phyloP scores from a whole-genome alignment of 2,329 filamentous ascomycete genomes.

The Tolypocladium guangdongense region DNA sequence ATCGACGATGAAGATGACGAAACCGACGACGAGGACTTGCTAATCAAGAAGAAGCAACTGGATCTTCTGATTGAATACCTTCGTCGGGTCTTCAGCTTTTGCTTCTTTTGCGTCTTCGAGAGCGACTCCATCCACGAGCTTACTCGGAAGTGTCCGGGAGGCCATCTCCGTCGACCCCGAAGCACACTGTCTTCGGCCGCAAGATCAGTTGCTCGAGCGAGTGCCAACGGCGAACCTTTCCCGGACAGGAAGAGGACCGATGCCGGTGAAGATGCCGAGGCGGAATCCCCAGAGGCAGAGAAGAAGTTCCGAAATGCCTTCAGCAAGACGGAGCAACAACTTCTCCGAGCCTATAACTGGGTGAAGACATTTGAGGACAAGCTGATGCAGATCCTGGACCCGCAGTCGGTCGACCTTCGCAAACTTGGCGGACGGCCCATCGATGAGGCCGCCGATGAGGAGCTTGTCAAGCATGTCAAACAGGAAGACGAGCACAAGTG shows the following conservation, averaged over 20 bases:
- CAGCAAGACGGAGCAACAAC: constrained; percentile 78
- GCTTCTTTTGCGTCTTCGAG: constrained; percentile 99
- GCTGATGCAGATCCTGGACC: constrained; percentile 82
- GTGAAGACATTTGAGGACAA: constrained; percentile 98
- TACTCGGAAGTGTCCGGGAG: constrained; percentile 88
- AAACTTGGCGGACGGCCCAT: constrained; percentile 84
- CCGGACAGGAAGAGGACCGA: constrained; percentile 69
- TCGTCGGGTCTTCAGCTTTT: constrained; percentile 94
- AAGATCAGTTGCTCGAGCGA: constrained; percentile 76
- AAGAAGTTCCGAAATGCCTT: constrained; percentile 61
- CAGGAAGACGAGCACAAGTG: constrained; percentile 97
- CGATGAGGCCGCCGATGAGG: constrained; percentile 79
- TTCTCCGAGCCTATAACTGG: constrained; percentile 95
- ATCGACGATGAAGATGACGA: constrained; percentile 84
- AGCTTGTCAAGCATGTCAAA: constrained; percentile 79
- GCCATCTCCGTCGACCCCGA: constrained; percentile 86
- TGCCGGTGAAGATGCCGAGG: constrained; percentile 51
- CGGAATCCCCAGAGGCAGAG: constrained; percentile 38
- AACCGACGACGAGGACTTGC: constrained; percentile 76
- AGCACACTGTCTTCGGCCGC: constrained; percentile 74
- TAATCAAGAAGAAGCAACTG: constrained; percentile 92
- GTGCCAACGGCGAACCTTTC: constrained; percentile 71
- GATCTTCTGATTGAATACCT: constrained; percentile 95
- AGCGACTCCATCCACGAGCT: constrained; percentile 95
- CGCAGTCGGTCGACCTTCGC: constrained; percentile 73